A percentile compares a stretch with the other conserved stretches of the same genome.
These are phyloP conservation scores for Lactarius vividus DNA, from an alignment of 768 basidiomycete genomes.

Conservation along the genomic window DNA sequence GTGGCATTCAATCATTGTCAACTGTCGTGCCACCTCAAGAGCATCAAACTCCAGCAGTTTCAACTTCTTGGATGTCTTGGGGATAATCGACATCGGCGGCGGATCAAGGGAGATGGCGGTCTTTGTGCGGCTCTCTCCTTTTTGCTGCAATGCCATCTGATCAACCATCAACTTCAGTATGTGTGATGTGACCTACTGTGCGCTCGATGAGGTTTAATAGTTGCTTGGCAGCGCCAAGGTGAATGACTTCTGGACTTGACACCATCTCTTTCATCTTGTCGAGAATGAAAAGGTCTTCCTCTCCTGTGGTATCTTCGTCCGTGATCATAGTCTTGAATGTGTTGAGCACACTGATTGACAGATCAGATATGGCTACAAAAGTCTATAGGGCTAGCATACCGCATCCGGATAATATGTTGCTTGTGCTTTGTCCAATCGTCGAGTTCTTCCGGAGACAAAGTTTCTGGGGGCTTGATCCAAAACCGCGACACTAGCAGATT, in stretches of 20 bases:
- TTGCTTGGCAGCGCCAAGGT: conserved; percentile 70
- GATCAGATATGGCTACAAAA: conserved; percentile 1
- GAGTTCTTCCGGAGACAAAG: conserved; percentile 56
- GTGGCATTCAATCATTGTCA: conserved; percentile 87
- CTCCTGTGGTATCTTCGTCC: conserved; percentile 80
- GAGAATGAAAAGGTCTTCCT: conserved; percentile 80
- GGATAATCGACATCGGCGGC: conserved; percentile 74
- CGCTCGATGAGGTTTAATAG: conserved; percentile 73
- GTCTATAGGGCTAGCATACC: conserved; percentile 46
- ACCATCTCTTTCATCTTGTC: conserved; percentile 81
- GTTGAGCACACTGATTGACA: conserved; percentile 70
- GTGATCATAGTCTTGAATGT: conserved; percentile 86
- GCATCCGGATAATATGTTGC: conserved; percentile 80
- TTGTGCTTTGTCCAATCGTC: conserved; percentile 84
- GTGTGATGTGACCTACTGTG: conserved; percentile 51
- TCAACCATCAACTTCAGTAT: conserved; percentile 10
- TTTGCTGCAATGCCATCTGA: conserved; percentile 37
- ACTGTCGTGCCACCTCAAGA: conserved; percentile 85
- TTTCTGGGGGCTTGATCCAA: conserved; percentile 69
- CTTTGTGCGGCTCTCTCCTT: conserved; percentile 57
- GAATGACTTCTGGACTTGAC: conserved; percentile 58
- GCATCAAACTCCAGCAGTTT: conserved; percentile 86
- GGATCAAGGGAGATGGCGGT: conserved; percentile 53
- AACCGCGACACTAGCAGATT: conserved; percentile 80
- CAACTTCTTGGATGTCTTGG: conserved; percentile 66